Evolutionary conservation across 805 yeast species (phyloP), one percentile per base, ranked within the genome.

Genomic region (Metschnikowia kunwiensis): DNA sequence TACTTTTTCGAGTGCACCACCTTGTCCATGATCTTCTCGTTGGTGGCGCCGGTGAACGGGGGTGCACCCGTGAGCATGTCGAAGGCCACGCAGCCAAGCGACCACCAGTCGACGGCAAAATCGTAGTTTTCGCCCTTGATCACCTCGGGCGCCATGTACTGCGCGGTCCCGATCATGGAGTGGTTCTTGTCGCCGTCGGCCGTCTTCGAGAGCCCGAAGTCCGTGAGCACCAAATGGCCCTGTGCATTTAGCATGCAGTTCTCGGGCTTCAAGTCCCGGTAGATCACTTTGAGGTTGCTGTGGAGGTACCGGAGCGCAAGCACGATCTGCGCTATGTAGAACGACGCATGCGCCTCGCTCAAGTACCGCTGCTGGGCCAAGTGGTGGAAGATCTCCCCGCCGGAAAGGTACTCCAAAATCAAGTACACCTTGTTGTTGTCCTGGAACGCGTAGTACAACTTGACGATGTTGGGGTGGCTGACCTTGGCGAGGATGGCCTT

Each of bases 141-240:
- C 21, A 88, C 82, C 56, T 87, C 96, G 2, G 96, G 96, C 0
- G 96, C 96, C 80, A 87, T 83, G 50, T 83, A 83, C 53, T 83
- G 87, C 0, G 88, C 86, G 0, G 93, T 83, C 1, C 93, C 93
- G 34, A 80, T 75, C 46, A 83, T 60, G 9, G 85, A 75, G 63
- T 74, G 53, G 79, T 42, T 44, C 4, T 33, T 24, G 19, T 41
- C 76, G 7, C 58, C 66, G 22, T 42, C 64, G 29, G 56, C 51
- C n/a, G 62, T 65, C 41, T 68, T 68, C 3, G 69, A 63, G 27
- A 68, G 55, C 1, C 74, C 74, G 44, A 68, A 68, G 44, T 68
- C 74, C 2, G 74, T 68, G 36, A 68, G 57, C 9, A 67, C 72
- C 39, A 68, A 55, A 43, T 65, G 58, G 2, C 74, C 74, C 7